Evolutionary conservation across 2,329 filamentous ascomycete species (phyloP).

Genomic region (Trichoderma atroviride): DNA sequence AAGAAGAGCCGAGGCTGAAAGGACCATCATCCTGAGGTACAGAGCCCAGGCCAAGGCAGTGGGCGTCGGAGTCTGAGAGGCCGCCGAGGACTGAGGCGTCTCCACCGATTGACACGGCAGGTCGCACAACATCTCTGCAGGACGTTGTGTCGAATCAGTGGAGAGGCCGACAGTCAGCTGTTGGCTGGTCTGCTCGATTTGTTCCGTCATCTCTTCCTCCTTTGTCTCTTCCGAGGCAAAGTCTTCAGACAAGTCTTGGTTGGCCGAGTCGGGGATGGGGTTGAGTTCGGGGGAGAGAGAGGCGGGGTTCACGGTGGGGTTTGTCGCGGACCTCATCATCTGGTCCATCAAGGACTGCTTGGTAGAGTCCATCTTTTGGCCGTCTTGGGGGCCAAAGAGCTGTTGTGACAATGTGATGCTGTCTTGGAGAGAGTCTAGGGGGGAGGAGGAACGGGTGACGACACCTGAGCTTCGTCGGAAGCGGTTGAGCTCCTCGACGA

Average conservation of each 20-base stretch:
- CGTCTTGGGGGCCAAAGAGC: constrained; percentile 56
- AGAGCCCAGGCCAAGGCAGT: constrained; percentile 51
- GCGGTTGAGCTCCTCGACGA: constrained; percentile 55
- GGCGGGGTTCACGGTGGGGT: constrained; percentile 61
- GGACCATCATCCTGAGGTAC: constrained; percentile 62
- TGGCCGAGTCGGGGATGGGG: constrained; percentile 49
- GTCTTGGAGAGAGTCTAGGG: constrained; percentile 47
- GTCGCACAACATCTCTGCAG: constrained; percentile 99
- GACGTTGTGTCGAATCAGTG: constrained; percentile 99
- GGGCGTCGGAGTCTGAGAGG: constrained; percentile 45
- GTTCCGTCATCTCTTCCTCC: constrained; percentile 16
- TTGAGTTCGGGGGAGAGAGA: constrained; percentile 61
- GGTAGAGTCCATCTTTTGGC: constrained; percentile 36
- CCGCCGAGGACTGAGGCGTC: constrained; percentile 52
- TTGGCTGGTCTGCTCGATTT: constrained; percentile 31
- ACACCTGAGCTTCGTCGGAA: constrained; percentile 50
- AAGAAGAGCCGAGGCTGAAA: constrained; percentile 70
- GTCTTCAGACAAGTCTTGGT: constrained; percentile 34
- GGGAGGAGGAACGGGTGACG: constrained; percentile 45
- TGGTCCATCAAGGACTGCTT: constrained; percentile 46
- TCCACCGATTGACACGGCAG: constrained; percentile 98
- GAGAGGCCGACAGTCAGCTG: constrained; percentile 47
- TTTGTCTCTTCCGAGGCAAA: constrained; percentile 10
- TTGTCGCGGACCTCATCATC: constrained; percentile 44
- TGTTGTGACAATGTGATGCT: constrained; percentile 61